phyloP scores from a whole-genome alignment of 176 grass and related monocot species.

The Carex littledalei region DNA sequence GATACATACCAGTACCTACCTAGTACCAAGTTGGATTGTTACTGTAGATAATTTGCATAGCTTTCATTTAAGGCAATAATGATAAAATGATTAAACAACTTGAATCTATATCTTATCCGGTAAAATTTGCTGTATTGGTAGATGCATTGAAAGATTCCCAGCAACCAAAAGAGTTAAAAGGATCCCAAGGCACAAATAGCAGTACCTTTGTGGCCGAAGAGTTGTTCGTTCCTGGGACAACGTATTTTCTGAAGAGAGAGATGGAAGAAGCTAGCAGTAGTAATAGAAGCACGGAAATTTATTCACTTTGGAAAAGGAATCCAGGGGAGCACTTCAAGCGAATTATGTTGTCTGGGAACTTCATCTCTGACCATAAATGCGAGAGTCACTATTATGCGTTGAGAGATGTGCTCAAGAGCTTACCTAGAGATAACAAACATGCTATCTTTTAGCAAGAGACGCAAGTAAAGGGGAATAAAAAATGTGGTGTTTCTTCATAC shows the following conservation, averaged over 20 bases:
- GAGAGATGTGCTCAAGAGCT: constrained; percentile 76
- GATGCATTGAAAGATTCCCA: constrained; percentile 30
- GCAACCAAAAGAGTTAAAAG: background rate
- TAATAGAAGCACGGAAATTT: constrained; percentile 37
- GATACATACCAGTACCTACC: background rate
- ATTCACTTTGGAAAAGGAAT: constrained; percentile 73
- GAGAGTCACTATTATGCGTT: constrained; percentile 69
- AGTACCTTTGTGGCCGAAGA: constrained; percentile 50
- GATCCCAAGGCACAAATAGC: background rate
- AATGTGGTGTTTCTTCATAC: background rate
- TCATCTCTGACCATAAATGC: constrained; percentile 90
- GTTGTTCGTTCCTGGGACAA: constrained; percentile 63
- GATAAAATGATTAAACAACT: background rate
- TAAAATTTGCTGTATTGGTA: constrained; percentile 27
- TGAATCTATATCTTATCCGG: background rate
- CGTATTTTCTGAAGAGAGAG: constrained; percentile 74
- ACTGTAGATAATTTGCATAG: background rate
- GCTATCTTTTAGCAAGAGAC: background rate
- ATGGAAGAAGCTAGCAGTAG: constrained; percentile 30
- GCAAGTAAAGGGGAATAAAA: background rate
- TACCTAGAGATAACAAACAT: constrained; percentile 26
- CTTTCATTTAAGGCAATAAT: background rate
- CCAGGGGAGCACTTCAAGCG: constrained; percentile 69
- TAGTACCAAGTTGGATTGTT: background rate
- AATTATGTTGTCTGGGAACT: constrained; percentile 66